Conservation (phyloP, 257 asterid species). For the Ilex asprella region DNA sequence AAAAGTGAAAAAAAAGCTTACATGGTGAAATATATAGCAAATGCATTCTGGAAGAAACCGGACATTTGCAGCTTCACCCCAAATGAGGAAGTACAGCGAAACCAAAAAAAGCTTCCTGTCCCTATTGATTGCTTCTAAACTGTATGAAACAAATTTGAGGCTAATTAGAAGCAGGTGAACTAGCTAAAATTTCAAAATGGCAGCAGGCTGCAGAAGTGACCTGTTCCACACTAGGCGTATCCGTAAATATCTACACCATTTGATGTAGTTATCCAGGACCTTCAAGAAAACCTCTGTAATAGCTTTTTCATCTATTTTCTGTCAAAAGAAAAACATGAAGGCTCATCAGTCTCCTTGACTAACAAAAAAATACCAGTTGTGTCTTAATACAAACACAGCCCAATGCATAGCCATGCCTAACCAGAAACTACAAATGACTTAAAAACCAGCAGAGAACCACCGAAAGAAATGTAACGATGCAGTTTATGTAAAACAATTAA, state of each 20-base stretch:
- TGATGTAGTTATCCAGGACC: constrained; percentile 94
- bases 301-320: constrained; percentile 93
- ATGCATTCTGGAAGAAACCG: constrained; percentile 98
- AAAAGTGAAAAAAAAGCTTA: constrained; percentile 34
- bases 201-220: constrained; percentile 32
- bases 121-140: constrained; percentile 90
- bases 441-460: neutral
- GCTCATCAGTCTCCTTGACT: constrained; percentile 1
- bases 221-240: constrained; percentile 82
- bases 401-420: neutral
- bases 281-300: constrained; percentile 80
- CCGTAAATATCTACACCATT: constrained; percentile 93
- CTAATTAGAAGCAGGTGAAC: constrained; percentile 15
- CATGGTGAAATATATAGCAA: constrained; percentile 92
- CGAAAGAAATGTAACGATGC: neutral
- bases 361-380: neutral
- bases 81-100: constrained; percentile 79
- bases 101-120: constrained; percentile 84
- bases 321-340: constrained; percentile 17
- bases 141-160: constrained; percentile 20
- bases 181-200: constrained; percentile 2
- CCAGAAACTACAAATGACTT: neutral
- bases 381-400: neutral
- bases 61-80: constrained; percentile 99
- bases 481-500: neutral